Conservation (phyloP, 768 basidiomycete genomes). For the Hypholoma sublateritium region DNA sequence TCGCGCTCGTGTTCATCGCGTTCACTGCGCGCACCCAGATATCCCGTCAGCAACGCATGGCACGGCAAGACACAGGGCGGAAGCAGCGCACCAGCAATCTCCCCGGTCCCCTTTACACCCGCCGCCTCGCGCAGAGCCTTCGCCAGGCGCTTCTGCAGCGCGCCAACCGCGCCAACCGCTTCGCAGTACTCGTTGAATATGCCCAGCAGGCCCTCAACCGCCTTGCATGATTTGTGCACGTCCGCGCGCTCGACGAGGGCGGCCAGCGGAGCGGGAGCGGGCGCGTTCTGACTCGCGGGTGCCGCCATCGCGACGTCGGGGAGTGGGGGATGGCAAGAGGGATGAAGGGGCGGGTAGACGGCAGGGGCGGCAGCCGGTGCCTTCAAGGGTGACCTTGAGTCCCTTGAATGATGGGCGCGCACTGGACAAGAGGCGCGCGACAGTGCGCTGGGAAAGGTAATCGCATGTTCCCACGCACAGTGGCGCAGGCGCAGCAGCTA, state of each 20-base stretch:
- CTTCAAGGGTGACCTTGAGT: background rate
- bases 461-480: background rate
- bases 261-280: constrained; percentile 6
- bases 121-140: constrained; percentile 72
- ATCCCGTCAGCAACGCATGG: constrained; percentile 8
- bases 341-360: background rate
- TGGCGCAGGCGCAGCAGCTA: background rate
- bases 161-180: constrained; percentile 57
- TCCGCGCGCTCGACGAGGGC: constrained; percentile 61
- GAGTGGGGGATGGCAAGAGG: background rate
- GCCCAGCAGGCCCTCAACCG: constrained; percentile 65
- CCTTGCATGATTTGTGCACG: constrained; percentile 80
- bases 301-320: background rate
- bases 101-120: constrained; percentile 53
- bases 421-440: background rate
- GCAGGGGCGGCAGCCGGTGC: background rate
- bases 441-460: constrained; percentile 2
- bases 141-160: constrained; percentile 72
- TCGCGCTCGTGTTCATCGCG: constrained; percentile 63
- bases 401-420: constrained; percentile 4
- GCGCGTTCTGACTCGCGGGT: background rate
- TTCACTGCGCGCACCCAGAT: constrained; percentile 45
- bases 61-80: background rate
- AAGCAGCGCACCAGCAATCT: constrained; percentile 58
- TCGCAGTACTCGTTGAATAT: constrained; percentile 77